Base-by-base conservation (phyloP, 148 eudicot species). In the Rhododendron molle region DNA sequence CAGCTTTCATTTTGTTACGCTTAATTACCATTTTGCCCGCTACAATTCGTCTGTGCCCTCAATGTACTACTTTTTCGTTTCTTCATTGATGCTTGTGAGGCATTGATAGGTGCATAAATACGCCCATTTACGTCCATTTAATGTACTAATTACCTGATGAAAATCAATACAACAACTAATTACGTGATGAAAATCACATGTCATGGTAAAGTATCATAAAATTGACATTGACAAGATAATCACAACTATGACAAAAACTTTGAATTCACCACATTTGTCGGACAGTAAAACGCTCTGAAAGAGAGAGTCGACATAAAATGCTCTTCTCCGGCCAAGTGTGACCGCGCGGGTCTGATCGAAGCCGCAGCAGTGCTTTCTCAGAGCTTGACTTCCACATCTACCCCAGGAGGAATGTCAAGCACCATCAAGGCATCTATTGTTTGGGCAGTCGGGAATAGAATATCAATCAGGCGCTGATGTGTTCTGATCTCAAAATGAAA, bases 401-500 rank as follows among this genome's bases (percentile, higher is more conserved):
- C 99, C 56, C 99, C 99, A 80, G 96, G 95, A 84, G 99, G 98
- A 84, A 95, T 94, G 85, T 97, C 99, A 86, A 97, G 98, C 89
- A 91, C 98, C 99, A 97, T 95, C 91, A 97, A 86, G 0, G 98
- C 91, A 89, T 97, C 99, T 23, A 97, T 95, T 13, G 99, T 97
- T 89, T 97, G 94, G 78, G 98, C 98, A 82, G 99, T 97, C 9
- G 99, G 99, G 88, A 94, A 87, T 34, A 94, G 90, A 82, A 97
- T 97, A 84, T 97, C 98, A 23, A 97, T 97, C 46, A 97, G 94
- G 43, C 99, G 94, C 85, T 92, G 96, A 83, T 97, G 99, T 21
- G 99, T 97, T 89, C 99, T 89, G 86, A 97, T 97, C 90, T 97
- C 99, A 46, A 95, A 97, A 86, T 97, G 99, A 88, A 95, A 95